Conservation (phyloP, 1,139 yeast species). For the Yamadazyma triangularis region DNA sequence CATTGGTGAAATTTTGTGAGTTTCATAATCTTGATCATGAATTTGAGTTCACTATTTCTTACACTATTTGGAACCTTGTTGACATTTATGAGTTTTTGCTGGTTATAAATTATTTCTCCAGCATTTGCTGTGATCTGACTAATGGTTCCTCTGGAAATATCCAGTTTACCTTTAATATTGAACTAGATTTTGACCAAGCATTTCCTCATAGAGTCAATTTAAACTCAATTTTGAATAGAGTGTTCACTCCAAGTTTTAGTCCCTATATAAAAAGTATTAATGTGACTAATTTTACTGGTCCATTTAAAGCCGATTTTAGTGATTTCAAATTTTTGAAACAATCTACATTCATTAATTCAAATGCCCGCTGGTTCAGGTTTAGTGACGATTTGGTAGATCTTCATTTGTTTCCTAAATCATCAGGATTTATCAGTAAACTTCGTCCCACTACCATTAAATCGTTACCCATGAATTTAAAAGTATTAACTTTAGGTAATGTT, state of each 20-base stretch:
- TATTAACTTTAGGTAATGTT: conserved; percentile 15
- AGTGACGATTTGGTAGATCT: conserved; percentile 2
- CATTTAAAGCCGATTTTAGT: conserved; percentile 11
- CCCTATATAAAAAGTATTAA: conserved; percentile 7
- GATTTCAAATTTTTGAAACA: conserved; percentile 10
- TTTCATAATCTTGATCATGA: no score
- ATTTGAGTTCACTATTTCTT: conserved; percentile 16
- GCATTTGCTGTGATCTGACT: no score
- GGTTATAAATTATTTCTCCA: no score
- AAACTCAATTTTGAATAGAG: conserved; percentile 6
- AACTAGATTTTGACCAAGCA: conserved; percentile 19
- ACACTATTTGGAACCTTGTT: conserved; percentile 17
- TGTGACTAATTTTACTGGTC: conserved; percentile 13
- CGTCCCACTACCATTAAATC: conserved; percentile 2
- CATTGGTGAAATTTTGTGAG: no score
- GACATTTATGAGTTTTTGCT: conserved; percentile 15
- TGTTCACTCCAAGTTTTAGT: conserved; percentile 3
- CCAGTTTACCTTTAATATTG: conserved; percentile 16
- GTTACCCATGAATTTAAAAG: conserved; percentile 12
- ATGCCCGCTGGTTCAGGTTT: conserved; percentile 8
- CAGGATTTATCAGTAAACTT: conserved; percentile 13
- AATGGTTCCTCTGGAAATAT: no score
- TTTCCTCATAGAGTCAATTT: conserved; percentile 13
- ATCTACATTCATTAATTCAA: conserved; percentile 17
- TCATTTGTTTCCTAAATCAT: conserved; percentile 12